Conservation (phyloP, 495 filamentous ascomycete genomes). For the Aspergillus taichungensis region DNA sequence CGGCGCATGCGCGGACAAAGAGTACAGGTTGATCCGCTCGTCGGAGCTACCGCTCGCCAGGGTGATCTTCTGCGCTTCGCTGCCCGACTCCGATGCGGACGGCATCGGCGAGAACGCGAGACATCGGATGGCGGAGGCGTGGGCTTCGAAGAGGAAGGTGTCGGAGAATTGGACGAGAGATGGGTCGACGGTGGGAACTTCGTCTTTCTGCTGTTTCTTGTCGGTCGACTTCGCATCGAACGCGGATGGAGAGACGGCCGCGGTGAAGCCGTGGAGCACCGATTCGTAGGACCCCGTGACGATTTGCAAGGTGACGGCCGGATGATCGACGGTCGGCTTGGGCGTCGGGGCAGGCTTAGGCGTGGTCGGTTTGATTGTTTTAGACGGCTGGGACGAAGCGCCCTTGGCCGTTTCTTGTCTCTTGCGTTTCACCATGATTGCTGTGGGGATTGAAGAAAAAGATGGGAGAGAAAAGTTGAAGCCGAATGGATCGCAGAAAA, state of each 20-base stretch:
- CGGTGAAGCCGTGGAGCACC: conserved; percentile 84
- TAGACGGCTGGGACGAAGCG: conserved; percentile 21
- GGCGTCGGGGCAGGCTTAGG: conserved; percentile 13
- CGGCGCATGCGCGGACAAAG: conserved; percentile 63
- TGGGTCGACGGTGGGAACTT: conserved; percentile 17
- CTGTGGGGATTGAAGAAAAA: too few species aligned
- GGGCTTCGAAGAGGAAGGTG: conserved; percentile 92
- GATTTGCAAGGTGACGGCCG: conserved; percentile 64
- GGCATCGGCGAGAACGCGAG: conserved; percentile 79
- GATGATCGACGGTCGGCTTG: conserved; percentile 11
- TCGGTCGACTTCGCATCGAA: conserved; percentile 9
- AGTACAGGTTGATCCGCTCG: conserved; percentile 91
- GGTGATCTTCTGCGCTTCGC: conserved; percentile 60
- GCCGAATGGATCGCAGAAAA: too few species aligned
- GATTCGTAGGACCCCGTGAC: conserved; percentile 93
- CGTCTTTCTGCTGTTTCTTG: neutral
- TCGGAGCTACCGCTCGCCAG: conserved; percentile 87
- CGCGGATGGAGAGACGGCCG: conserved; percentile 44
- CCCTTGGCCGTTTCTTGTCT: conserved; percentile 40
- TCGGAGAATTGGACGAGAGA: conserved; percentile 64
- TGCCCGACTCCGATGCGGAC: conserved; percentile 32
- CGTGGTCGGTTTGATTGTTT: conserved; percentile 26
- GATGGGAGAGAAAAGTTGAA: too few species aligned
- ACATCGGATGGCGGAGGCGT: conserved; percentile 81
- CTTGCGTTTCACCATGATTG: conserved; percentile 69